phyloP scores from a whole-genome alignment of 805 yeast species.

The Kodamaea leandrae region DNA sequence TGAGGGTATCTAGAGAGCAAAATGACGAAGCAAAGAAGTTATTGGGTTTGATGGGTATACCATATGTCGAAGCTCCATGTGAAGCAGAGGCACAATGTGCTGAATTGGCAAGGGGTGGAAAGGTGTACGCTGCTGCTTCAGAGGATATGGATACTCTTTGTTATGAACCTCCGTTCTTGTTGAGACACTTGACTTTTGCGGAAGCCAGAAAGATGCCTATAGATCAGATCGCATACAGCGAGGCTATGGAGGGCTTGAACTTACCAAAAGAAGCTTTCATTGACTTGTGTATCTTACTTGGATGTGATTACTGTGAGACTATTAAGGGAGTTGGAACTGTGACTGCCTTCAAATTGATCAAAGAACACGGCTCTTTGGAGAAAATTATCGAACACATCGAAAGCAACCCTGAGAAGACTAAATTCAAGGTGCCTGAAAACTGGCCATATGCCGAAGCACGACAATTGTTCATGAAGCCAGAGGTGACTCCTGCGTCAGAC shows the following conservation, averaged over 20 bases:
- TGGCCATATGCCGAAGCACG: slow-evolving; percentile 94
- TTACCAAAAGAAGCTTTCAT: slow-evolving; percentile 72
- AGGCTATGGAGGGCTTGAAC: slow-evolving; percentile 75
- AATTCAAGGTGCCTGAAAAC: slow-evolving; percentile 84
- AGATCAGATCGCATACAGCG: slow-evolving; percentile 68
- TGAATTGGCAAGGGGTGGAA: slow-evolving; percentile 80
- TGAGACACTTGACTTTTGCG: slow-evolving; percentile 89
- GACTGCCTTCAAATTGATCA: slow-evolving; percentile 84
- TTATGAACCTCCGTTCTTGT: slow-evolving; percentile 76
- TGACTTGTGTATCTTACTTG: slow-evolving; percentile 88
- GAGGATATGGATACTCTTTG: slow-evolving; percentile 99
- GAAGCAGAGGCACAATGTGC: slow-evolving; percentile 99
- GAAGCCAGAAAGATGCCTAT: slow-evolving; percentile 93
- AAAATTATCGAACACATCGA: slow-evolving; percentile 66
- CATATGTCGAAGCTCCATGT: slow-evolving; percentile 89
- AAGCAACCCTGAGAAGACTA: slow-evolving; percentile 51
- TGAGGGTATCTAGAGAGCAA: slow-evolving; percentile 83
- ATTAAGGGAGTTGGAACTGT: slow-evolving; percentile 95
- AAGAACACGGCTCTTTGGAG: slow-evolving; percentile 80
- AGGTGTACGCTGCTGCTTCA: slow-evolving; percentile 95
- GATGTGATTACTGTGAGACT: slow-evolving; percentile 97
- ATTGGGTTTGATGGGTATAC: slow-evolving; percentile 89
- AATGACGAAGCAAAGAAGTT: slow-evolving; percentile 90
- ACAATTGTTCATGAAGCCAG: slow-evolving; percentile 79
- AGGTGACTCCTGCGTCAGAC: slow-evolving; percentile 60